Evolutionary conservation across 768 basidiomycete species (phyloP).

Genomic region (Amanita exitialis): DNA sequence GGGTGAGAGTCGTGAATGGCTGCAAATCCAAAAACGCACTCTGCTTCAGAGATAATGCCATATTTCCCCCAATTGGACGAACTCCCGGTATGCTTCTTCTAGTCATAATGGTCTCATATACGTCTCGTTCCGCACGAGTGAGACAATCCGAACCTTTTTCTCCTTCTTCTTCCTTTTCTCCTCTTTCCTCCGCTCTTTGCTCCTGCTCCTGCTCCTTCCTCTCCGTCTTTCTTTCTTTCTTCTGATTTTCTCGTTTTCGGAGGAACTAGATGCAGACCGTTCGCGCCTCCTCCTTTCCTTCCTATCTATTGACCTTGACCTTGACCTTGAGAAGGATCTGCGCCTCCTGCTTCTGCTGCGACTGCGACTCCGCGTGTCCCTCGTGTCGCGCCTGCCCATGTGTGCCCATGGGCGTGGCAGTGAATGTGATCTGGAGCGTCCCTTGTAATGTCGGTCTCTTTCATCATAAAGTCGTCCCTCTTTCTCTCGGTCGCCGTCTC

Average conservation of each 20-base stretch:
- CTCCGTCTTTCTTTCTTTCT: constrained; percentile 28
- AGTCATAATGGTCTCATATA: not conserved
- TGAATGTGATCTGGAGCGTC: constrained; percentile 5
- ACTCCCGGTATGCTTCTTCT: constrained; percentile 46
- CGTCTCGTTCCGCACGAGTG: not conserved
- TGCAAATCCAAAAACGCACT: constrained; percentile 39
- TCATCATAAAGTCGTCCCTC: constrained; percentile 4
- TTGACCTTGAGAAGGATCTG: constrained; percentile 18
- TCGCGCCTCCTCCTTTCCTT: constrained; percentile 9
- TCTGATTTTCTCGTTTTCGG: constrained; percentile 29
- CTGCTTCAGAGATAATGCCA: constrained; percentile 75
- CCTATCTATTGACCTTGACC: constrained; percentile 22
- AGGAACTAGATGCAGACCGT: constrained; percentile 26
- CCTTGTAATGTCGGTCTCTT: not conserved
- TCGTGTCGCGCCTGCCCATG: constrained; percentile 4
- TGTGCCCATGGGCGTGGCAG: constrained; percentile 1
- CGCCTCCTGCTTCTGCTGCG: constrained; percentile 24
- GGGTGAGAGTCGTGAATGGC: not conserved
- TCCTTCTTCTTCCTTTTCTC: constrained; percentile 46
- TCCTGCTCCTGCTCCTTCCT: constrained; percentile 32
- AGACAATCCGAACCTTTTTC: constrained; percentile 53
- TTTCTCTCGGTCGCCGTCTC: not conserved
- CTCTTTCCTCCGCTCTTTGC: constrained; percentile 35
- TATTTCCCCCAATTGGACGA: constrained; percentile 84
- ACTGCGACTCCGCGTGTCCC: constrained; percentile 9